These are phyloP conservation scores for Aspergillus olivimuriae DNA, from an alignment of 495 filamentous ascomycete species.

Conservation along the genomic window DNA sequence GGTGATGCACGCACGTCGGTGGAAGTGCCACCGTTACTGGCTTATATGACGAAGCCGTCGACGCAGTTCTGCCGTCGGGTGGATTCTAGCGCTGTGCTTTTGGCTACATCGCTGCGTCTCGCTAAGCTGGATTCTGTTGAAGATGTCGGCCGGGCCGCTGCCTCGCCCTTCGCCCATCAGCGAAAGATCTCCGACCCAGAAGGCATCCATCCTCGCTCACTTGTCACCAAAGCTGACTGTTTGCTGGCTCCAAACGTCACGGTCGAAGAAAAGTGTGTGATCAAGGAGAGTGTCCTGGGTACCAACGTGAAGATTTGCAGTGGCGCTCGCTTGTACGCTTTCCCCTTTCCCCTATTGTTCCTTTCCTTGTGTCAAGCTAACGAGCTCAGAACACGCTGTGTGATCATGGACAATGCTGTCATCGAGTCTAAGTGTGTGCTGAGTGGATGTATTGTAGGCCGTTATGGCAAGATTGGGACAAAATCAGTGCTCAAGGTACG, in stretches of 20 bases:
- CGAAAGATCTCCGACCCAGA: conserved; percentile 76
- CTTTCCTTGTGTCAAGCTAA: too few relatives aligned
- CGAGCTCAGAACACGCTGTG: conserved; percentile 70
- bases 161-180: conserved; percentile 66
- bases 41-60: conserved; percentile 59
- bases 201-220: conserved; percentile 66
- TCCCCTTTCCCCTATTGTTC: too few relatives aligned
- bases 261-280: conserved; percentile 72
- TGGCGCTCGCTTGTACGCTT: conserved; percentile 73
- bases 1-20: neutral
- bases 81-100: conserved; percentile 75
- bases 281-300: conserved; percentile 85
- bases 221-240: conserved; percentile 68
- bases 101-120: conserved; percentile 75
- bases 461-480: conserved; percentile 66
- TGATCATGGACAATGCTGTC: conserved; percentile 85
- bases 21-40: conserved; percentile 61
- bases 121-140: conserved; percentile 70
- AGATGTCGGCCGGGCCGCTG: conserved; percentile 46
- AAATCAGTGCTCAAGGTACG: conserved; percentile 64
- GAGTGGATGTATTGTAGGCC: conserved; percentile 76
- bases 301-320: conserved; percentile 75
- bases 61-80: conserved; percentile 72
- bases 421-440: conserved; percentile 71
- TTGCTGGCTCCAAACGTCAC: conserved; percentile 81